Percentiles rank a stretch among this genome's conserved stretches.
phyloP scores from a whole-genome alignment of 202 grass and related monocot genomes.

The Saccharum hybrid region DNA sequence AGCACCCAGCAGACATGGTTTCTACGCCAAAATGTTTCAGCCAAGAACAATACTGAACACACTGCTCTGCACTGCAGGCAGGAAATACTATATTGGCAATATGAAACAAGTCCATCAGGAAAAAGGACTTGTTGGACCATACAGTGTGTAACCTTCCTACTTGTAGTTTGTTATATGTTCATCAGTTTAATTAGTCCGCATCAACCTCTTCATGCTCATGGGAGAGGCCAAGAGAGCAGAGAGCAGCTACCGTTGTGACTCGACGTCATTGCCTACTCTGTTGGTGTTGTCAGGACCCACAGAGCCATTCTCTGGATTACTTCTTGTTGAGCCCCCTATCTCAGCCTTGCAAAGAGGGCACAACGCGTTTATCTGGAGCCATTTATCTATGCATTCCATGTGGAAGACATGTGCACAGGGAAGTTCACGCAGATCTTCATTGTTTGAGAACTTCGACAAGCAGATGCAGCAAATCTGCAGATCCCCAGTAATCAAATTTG shows the following conservation, averaged over 20 bases:
- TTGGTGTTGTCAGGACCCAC: not conserved
- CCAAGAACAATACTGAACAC: constrained; percentile 14
- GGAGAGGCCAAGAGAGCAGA: not conserved
- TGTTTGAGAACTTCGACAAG: constrained; percentile 70
- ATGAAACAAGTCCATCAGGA: constrained; percentile 30
- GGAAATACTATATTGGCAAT: constrained; percentile 19
- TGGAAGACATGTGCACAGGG: constrained; percentile 79
- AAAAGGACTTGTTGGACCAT: constrained; percentile 32
- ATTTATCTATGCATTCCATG: constrained; percentile 87
- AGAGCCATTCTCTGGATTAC: constrained; percentile 21
- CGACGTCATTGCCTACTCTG: constrained; percentile 52
- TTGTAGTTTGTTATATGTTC: constrained; percentile 37
- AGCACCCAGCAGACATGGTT: not conserved
- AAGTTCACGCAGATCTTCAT: constrained; percentile 80
- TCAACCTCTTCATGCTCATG: constrained; percentile 31
- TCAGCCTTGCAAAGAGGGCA: constrained; percentile 89
- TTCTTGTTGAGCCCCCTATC: constrained; percentile 41
- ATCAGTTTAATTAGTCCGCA: not conserved
- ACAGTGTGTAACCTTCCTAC: constrained; percentile 25
- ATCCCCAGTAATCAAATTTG: not conserved
- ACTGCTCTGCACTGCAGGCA: not conserved
- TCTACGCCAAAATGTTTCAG: not conserved
- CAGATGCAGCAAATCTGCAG: constrained; percentile 86
- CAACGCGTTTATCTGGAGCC: constrained; percentile 84
- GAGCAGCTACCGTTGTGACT: constrained; percentile 55